Evolutionary conservation across 176 grass and related monocot species (phyloP), one percentile per base, ranked within the genome.

Genomic region (Pontederia crassipes): DNA sequence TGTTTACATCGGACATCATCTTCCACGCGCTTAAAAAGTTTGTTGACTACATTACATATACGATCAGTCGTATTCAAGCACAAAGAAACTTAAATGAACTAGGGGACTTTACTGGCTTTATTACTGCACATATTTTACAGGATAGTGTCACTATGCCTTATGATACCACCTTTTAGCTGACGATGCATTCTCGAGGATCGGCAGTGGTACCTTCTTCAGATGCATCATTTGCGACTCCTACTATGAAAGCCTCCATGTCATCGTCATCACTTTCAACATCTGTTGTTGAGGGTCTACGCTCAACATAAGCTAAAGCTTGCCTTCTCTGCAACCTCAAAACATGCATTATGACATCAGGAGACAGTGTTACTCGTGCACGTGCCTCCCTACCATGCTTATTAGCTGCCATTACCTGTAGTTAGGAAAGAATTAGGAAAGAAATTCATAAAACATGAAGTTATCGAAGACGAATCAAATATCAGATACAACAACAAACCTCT

Each of bases 291-390:
- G 80, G 28, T 46, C 77, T 79, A 9, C 53, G 61, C 66, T 89
- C 77, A 11, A 68, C 17, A 24, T 74, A 57, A 16, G 74, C 58
- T 55, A 68, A 48, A 46, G 86, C 58, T 57, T 50, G 82, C 54
- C 77, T 74, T 47, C 65, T 73, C 12, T 74, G 83, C 58, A 95
- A 61, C 75, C 86, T 89, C 61, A 95, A 28, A 12, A 95, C 68
- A 72, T 79, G 90, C 86, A 89, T 86, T 55, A 89, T 73, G 47
- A 84, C 60, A 52, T 87, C 90, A 27, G 86, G 64, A 28, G 71
- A 66, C 57, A 78, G 77, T 59, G 77, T 57, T 53, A 72, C 46
- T 68, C 56, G 69, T 17, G 71, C 20, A 55, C 54, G 80, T 9
- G 85, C 48, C 70, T 89, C 54, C 74, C 90, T 89, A 9, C 40